phyloP scores from a whole-genome alignment of 345 rosid genomes.

The Geranium rotundifolium region DNA sequence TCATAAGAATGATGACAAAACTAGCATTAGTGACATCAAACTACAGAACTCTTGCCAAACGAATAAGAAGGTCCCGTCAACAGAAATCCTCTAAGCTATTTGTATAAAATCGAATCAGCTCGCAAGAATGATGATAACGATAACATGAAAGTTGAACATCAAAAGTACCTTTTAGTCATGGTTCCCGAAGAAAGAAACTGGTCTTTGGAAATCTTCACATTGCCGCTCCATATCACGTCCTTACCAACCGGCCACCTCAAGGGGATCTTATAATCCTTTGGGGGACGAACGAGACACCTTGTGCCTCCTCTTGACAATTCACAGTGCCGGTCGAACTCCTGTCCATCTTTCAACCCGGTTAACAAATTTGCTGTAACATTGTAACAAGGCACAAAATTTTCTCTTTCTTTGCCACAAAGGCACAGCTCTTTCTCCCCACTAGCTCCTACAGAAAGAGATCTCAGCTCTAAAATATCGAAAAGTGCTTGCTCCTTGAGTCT shows the following conservation, averaged over 20 bases:
- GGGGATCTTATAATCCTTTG: slow-evolving; percentile 89
- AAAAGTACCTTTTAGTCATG: slow-evolving; percentile 72
- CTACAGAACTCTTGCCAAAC: no score
- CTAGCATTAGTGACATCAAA: neutral
- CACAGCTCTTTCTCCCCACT: slow-evolving; percentile 42
- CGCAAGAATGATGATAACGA: neutral
- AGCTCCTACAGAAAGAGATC: slow-evolving; percentile 50
- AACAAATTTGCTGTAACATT: slow-evolving; percentile 64
- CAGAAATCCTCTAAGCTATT: no score
- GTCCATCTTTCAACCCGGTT: slow-evolving; percentile 69
- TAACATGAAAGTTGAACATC: slow-evolving; percentile 4
- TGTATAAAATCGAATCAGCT: neutral
- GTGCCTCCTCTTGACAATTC: slow-evolving; percentile 41
- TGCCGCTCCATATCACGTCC: slow-evolving; percentile 95
- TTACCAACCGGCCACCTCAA: slow-evolving; percentile 90
- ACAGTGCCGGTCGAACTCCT: slow-evolving; percentile 86
- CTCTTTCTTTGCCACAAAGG: slow-evolving; percentile 84
- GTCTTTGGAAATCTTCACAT: slow-evolving; percentile 85
- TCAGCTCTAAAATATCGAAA: slow-evolving; percentile 71
- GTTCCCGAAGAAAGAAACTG: slow-evolving; percentile 98
- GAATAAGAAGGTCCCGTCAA: no score
- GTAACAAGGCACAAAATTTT: slow-evolving; percentile 84
- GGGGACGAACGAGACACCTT: slow-evolving; percentile 75
- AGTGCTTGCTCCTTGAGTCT: slow-evolving; percentile 88
- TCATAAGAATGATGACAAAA: neutral